Percentiles rank a stretch among this genome's conserved stretches.
phyloP scores from a whole-genome alignment of 768 basidiomycete species.

The Lyophyllum semitale region DNA sequence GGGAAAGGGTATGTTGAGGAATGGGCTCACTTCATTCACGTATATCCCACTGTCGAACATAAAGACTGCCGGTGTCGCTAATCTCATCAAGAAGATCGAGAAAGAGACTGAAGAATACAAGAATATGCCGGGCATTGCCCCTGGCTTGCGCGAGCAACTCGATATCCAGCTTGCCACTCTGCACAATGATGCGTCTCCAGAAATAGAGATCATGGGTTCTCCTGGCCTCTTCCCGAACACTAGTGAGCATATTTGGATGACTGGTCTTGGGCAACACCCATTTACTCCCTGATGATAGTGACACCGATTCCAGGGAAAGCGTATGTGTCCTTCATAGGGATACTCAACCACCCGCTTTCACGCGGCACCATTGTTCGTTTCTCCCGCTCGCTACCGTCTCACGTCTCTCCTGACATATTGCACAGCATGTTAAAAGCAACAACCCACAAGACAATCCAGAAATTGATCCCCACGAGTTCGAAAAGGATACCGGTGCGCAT shows the following conservation, averaged over 20 bases:
- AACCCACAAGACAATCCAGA: constrained; percentile 36
- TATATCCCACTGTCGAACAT: constrained; percentile 27
- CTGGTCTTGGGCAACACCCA: neutral
- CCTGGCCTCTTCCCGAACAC: constrained; percentile 23
- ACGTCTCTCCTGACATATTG: neutral
- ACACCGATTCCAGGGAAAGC: constrained; percentile 38
- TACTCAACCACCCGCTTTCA: constrained; percentile 48
- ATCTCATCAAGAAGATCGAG: constrained; percentile 21
- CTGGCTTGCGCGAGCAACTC: constrained; percentile 41
- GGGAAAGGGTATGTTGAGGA: constrained; percentile 25
- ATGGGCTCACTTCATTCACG: constrained; percentile 26
- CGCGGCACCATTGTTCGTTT: constrained; percentile 48
- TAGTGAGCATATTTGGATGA: neutral
- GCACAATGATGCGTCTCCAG: constrained; percentile 24
- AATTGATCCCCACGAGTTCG: constrained; percentile 45
- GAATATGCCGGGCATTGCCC: constrained; percentile 22
- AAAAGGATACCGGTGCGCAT: constrained; percentile 37
- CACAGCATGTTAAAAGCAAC: constrained; percentile 28
- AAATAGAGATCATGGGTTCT: constrained; percentile 25
- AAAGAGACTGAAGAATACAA: constrained; percentile 25
- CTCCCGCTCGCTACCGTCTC: neutral
- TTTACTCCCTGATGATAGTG: constrained; percentile 18
- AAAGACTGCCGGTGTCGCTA: constrained; percentile 16
- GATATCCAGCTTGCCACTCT: constrained; percentile 34
- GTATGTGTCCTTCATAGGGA: constrained; percentile 40